Conservation (phyloP, 441 rosid species). For the Adansonia grandidieri region DNA sequence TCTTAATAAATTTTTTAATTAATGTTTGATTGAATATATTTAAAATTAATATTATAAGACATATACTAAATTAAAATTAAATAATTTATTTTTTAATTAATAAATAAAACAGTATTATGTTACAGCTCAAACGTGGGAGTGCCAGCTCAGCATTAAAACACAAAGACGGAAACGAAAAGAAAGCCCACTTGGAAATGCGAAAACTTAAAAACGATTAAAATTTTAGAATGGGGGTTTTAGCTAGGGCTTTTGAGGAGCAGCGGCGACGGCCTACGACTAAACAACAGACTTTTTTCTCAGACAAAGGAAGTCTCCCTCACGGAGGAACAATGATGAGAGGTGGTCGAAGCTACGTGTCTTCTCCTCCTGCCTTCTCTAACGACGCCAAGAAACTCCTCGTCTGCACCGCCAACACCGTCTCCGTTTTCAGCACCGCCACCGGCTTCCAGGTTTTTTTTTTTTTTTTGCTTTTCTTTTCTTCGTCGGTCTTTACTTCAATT, state of each 20-base stretch:
- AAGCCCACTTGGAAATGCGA: background rate
- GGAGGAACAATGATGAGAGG: constrained; percentile 64
- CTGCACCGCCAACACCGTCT: constrained; percentile 75
- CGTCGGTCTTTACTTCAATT: background rate
- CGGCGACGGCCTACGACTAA: background rate
- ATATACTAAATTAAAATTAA: too few species aligned
- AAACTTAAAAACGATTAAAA: background rate
- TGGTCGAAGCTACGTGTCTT: constrained; percentile 72
- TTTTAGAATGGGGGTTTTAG: background rate
- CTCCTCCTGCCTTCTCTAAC: constrained; percentile 91
- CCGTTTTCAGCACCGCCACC: constrained; percentile 84
- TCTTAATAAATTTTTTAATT: too few species aligned
- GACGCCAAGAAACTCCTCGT: constrained; percentile 86
- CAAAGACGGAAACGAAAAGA: background rate
- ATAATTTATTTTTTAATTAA: too few species aligned
- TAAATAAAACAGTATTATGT: too few species aligned
- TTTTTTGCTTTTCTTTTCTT: background rate
- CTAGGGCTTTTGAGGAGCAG: constrained; percentile 17
- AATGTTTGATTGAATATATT: too few species aligned
- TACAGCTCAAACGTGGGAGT: too few species aligned
- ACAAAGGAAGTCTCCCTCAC: background rate
- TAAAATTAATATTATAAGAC: too few species aligned
- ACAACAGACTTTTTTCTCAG: background rate
- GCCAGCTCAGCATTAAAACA: too few species aligned
- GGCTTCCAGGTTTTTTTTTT: constrained; percentile 65